Base-by-base conservation (phyloP, 1,284 basidiomycete species). In the Trametes sp. region DNA sequence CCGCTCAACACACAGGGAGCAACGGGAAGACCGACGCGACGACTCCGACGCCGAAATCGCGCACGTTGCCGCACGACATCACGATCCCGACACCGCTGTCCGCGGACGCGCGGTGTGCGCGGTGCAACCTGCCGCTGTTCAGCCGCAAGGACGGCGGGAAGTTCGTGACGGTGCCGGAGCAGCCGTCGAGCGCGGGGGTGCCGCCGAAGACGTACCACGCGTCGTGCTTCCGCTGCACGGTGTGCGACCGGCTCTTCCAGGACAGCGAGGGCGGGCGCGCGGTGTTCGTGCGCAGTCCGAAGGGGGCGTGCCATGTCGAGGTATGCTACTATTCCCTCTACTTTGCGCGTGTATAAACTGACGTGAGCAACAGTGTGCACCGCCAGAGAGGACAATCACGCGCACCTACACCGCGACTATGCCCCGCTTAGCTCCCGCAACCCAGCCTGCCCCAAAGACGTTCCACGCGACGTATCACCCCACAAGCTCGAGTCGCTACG, bases 271-370 rank as follows among this genome's bases (percentile, higher is more conserved):
- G 79, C 29, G 87, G 88, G 4, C 84, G 87, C 65, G 85, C 89
- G 7, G 78, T 86, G 28, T 93, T 91, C 73, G 86, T 92, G 16
- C 82, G 86, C 59, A 83, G 82, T 16, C 81, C 83, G 26, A 79
- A 80, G 38, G 88, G 89, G n/a, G 86, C 87, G 54, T 90, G 87
- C 72, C 91, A 94, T 77, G 73, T 87, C 24, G 83, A 89, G 77
- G 91, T 92, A 65, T 69, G 84, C 16, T 24, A 24, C 29, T 26
- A 2, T 4, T 16, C 24, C 1, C 10, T 46, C 2, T 28, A 24
- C 38, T n/a, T 53, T 51, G 54, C 35, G 61, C 44, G 41, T 58
- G 64, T n/a, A 54, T 58, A 46, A 59, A 33, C 62, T 64, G 54
- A 48, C 57, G 36, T 53, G 21, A 58, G 57, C 56, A 14, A 24